phyloP scores from a whole-genome alignment of 805 yeast genomes.

The Wickerhamiella australiensis region DNA sequence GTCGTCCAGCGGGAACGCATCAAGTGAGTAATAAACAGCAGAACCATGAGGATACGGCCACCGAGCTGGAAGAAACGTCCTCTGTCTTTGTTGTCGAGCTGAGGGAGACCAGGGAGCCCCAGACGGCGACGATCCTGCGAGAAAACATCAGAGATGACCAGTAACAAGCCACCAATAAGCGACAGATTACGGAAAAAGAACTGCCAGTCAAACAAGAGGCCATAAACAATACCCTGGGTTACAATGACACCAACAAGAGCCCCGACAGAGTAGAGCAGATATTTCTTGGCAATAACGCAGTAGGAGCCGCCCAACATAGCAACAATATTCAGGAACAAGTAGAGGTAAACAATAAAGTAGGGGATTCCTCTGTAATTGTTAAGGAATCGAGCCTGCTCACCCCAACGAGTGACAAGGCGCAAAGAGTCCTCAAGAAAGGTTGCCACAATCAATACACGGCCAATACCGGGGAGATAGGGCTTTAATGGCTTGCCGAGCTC shows the following conservation, averaged over 20 bases:
- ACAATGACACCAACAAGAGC: conserved; percentile 59
- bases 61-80: conserved; percentile 74
- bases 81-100: conserved; percentile 53
- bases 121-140: conserved; percentile 60
- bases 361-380: conserved; percentile 71
- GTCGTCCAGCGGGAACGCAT: conserved; percentile 57
- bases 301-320: conserved; percentile 66
- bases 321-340: conserved; percentile 49
- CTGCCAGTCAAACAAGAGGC: conserved; percentile 65
- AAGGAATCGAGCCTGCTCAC: conserved; percentile 76
- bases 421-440: conserved; percentile 84
- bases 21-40: conserved; percentile 75
- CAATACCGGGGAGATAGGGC: conserved; percentile 64
- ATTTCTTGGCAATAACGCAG: conserved; percentile 54
- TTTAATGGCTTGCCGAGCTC: conserved; percentile 28
- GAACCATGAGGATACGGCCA: conserved; percentile 75
- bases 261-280: conserved; percentile 57
- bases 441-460: conserved; percentile 81
- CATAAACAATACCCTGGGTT: conserved; percentile 78
- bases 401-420: conserved; percentile 79
- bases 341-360: conserved; percentile 60
- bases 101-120: conserved; percentile 64
- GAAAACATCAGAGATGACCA: conserved; percentile 76
- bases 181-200: conserved; percentile 80
- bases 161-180: conserved; percentile 81